These are phyloP conservation scores for Clarireedia homoeocarpa DNA, from an alignment of 2,329 filamentous ascomycete species.

Conservation along the genomic window DNA sequence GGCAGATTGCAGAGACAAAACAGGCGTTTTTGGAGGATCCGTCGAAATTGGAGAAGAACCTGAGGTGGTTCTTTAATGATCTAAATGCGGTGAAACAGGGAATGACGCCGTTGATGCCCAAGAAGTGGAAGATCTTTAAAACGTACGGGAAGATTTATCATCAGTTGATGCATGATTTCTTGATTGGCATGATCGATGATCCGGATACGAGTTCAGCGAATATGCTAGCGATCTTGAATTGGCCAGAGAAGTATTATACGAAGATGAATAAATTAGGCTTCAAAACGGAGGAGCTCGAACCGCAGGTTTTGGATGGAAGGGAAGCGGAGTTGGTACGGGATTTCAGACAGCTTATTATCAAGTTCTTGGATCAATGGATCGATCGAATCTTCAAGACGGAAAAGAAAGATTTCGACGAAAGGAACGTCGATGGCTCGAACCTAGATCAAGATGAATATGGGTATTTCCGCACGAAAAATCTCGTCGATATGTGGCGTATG, in stretches of 20 bases:
- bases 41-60: conserved; percentile 71
- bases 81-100: conserved; percentile 89
- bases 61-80: conserved; percentile 98
- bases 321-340: conserved; percentile 86
- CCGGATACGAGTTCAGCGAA: conserved; percentile 77
- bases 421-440: conserved; percentile 64
- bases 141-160: conserved; percentile 91
- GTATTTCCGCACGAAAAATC: conserved; percentile 83
- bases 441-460: conserved; percentile 83
- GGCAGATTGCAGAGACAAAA: conserved; percentile 52
- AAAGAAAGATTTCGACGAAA: conserved; percentile 69
- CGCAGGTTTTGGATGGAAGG: conserved; percentile 84
- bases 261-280: conserved; percentile 92
- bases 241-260: conserved; percentile 90
- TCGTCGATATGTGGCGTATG: conserved; percentile 97
- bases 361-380: conserved; percentile 95
- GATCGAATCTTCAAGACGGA: conserved; percentile 83
- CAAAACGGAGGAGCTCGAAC: conserved; percentile 64
- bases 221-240: conserved; percentile 86
- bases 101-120: conserved; percentile 86
- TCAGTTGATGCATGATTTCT: conserved; percentile 88
- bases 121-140: conserved; percentile 91
- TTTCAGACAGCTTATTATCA: conserved; percentile 91
- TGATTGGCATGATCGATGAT: conserved; percentile 76
- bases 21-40: conserved; percentile 77